Evolutionary conservation across 2,329 filamentous ascomycete species (phyloP), one percentile per base, ranked within the genome.

Genomic region (Cercospora janseana): DNA sequence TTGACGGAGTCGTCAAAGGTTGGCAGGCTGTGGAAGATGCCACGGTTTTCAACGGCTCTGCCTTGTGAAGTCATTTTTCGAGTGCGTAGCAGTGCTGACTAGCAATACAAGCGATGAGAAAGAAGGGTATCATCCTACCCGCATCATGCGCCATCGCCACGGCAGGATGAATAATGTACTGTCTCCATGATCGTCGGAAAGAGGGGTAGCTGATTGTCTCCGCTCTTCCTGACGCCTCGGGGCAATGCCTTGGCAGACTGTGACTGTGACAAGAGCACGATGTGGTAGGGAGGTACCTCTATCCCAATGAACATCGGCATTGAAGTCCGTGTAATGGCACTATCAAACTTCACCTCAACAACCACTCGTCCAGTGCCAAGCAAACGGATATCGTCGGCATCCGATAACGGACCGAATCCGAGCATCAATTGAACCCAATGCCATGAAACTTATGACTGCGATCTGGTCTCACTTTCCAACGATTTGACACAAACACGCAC

Each of bases 1-100:
- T 72, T 71, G 46, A 72, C 57, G 0, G 67, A 64, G 3, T 69
- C 58, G n/a, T 72, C 65, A 52, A 72, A 77, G 9, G 70, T 69
- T 0, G 76, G 76, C 0, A 79, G 69, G 49, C 72, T 75, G 59
- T 75, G 73, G 59, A 72, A 79, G 52, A 79, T 79, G 54, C 73
- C 74, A 28, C 57, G 60, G 28, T 47, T 63, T 16, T 63, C 57
- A 13, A 63, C 48, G 4, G 63, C 60, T 13, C 51, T 40, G 9
- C 35, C 21, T 52, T 59, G 42, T 21, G 63, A 67, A n/a, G 57
- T 55, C 63, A 66, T 66, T 4, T 15, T 43, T 9, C 13, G 4
- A 38, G 18, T 8, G 21, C 12, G 9, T 23, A 21, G 2, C 12
- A 3, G 9, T 5, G 10, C 18, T 38, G 10, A 21, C n/a, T 9